Evolutionary conservation across 2,329 filamentous ascomycete species (phyloP).

Genomic region (Diaporthe destruens): DNA sequence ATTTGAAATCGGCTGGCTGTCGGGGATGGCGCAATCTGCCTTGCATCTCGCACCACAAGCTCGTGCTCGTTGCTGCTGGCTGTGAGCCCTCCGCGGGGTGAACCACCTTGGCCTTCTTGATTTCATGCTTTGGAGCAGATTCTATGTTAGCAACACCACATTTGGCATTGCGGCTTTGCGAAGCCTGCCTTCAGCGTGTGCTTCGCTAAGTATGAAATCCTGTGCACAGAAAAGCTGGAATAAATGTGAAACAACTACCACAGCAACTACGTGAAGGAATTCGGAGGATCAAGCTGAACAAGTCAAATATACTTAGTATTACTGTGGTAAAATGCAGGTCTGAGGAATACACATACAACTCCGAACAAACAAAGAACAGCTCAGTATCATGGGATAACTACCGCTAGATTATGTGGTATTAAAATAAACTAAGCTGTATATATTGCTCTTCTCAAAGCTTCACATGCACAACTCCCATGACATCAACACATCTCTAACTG

Average conservation of each 20-base stretch:
- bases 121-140: not conserved
- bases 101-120: not conserved
- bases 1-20: conserved; percentile 11
- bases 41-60: conserved; percentile 22
- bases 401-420: not conserved
- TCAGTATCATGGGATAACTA: no score
- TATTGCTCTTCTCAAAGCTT: no score
- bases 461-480: no score
- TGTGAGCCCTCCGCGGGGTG: not conserved
- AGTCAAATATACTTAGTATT: not conserved
- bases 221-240: not conserved
- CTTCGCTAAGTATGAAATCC: not conserved
- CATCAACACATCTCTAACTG: no score
- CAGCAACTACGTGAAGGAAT: not conserved
- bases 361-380: not conserved
- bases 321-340: not conserved
- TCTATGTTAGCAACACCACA: not conserved
- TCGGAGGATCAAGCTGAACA: not conserved
- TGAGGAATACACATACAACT: not conserved
- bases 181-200: no score
- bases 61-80: conserved; percentile 15
- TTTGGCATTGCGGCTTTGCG: not conserved
- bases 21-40: conserved; percentile 39
- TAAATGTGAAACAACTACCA: no score
- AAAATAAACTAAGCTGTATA: not conserved